Evolutionary conservation across 257 asterid species (phyloP).

Genomic region (Solanum chiquidenum): DNA sequence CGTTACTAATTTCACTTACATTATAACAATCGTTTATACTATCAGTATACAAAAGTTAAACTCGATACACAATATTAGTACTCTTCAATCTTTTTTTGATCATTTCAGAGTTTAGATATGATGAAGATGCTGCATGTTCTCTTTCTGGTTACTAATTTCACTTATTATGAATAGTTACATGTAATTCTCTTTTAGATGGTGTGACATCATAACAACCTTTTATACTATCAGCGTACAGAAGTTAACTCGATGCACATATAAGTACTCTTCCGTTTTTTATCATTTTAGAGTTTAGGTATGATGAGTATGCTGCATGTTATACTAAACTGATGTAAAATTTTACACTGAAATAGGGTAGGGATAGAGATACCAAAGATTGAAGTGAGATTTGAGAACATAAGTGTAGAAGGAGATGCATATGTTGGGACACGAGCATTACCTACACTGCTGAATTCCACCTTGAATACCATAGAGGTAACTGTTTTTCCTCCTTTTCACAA

Average conservation of each 20-base stretch:
- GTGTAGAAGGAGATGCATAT: constrained; percentile 75
- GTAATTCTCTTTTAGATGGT: not conserved
- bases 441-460: constrained; percentile 66
- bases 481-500: not conserved
- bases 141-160: not conserved
- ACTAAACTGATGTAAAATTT: not conserved
- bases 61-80: not conserved
- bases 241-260: not conserved
- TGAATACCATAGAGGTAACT: constrained; percentile 63
- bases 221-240: not conserved
- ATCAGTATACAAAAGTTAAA: not conserved
- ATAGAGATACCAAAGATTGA: constrained; percentile 78
- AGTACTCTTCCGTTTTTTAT: not conserved
- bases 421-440: constrained; percentile 81
- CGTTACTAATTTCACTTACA: not conserved
- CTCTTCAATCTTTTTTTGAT: not conserved
- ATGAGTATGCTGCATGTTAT: not conserved
- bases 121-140: not conserved
- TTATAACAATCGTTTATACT: not conserved
- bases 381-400: constrained; percentile 62
- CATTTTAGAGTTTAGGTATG: not conserved
- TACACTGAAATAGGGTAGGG: constrained; percentile 45
- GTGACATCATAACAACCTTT: not conserved
- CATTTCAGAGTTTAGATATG: not conserved
- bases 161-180: not conserved